Evolutionary conservation across 345 rosid genomes (phyloP), one percentile per base, ranked within the genome.

Genomic region (Clarkia xantiana): DNA sequence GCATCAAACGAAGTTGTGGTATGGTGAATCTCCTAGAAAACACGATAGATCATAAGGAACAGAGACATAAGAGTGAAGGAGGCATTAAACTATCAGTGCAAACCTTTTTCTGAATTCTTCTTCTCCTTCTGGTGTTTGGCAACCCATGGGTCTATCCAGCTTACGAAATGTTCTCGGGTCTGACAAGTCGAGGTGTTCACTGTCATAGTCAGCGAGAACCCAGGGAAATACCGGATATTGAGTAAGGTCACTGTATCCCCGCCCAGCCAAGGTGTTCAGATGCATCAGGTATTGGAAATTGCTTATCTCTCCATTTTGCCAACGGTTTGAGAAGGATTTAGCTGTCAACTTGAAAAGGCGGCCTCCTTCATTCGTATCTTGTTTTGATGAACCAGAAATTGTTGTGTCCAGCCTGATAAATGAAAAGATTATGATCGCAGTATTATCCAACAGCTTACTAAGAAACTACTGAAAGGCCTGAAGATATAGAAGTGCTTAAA

Each of bases 241-340:
- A 8, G 99, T 93, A 47, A 93, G 87, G 67, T 93, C 99, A 77
- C 94, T 87, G 69, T 93, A 93, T 69, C 99, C 96, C 47, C 99
- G 93, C 52, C 99, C 99, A 19, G 96, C 99, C 68, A 93, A 67
- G 44, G 99, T 93, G 68, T 93, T 93, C 59, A 93, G 94, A 77
- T 93, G 96, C 96, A 93, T 93, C 57, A 93, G 82, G 72, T 93
- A 93, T 64, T 93, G 96, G 65, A 93, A 93, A 70, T 93, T 93
- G 80, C 95, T 93, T 51, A 87, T 93, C 73, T 93, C 99, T 68
- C 99, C 99, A 70, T 77, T 93, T 66, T 93, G 96, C 99, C 99
- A 93, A 64, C 99, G 82, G 69, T 82, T 93, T 12, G 99, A 93
- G 65, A 93, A 93, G 52, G 99, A 93, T 67, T 84, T 93, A 34